Evolutionary conservation across 352 stramenopile genomes (phyloP).

Genomic region (Phytophthora fragariae): DNA sequence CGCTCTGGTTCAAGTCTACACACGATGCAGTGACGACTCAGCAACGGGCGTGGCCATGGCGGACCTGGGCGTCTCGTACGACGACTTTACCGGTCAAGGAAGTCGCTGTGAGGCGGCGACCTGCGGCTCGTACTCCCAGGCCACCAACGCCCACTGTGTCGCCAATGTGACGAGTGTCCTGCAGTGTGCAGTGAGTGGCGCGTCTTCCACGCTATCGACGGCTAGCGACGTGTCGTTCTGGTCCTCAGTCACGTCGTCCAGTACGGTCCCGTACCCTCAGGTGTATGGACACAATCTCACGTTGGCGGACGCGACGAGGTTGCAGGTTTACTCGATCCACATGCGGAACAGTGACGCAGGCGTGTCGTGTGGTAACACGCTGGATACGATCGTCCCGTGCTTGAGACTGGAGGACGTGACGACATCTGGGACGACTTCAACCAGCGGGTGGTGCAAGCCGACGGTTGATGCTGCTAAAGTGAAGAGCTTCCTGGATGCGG

Average conservation of each 20-base stretch:
- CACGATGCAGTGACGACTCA: conserved; percentile 28
- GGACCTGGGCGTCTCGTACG: conserved; percentile 38
- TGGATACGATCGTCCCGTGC: conserved; percentile 58
- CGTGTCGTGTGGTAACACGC: conserved; percentile 34
- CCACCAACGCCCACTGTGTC: conserved; percentile 44
- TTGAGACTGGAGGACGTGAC: conserved; percentile 31
- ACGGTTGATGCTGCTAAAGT: conserved; percentile 37
- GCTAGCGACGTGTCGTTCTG: conserved; percentile 42
- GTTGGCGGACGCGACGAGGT: conserved; percentile 13
- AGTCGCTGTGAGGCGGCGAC: conserved; percentile 30
- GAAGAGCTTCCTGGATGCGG: conserved; percentile 33
- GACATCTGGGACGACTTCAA: not conserved
- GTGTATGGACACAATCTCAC: conserved; percentile 41
- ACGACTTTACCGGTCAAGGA: conserved; percentile 28
- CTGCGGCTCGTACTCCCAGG: conserved; percentile 46
- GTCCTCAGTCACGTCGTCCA: conserved; percentile 43
- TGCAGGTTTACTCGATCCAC: conserved; percentile 52
- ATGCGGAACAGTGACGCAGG: conserved; percentile 40
- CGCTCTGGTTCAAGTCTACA: conserved; percentile 50
- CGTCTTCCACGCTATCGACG: conserved; percentile 8
- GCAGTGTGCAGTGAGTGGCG: conserved; percentile 44
- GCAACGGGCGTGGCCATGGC: conserved; percentile 38
- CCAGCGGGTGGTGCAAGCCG: conserved; percentile 44
- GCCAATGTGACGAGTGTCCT: conserved; percentile 28
- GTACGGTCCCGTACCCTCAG: conserved; percentile 50